Percentiles rank a stretch among this genome's conserved stretches.
phyloP scores from a whole-genome alignment of 805 yeast species.

The Candida cerambycidarum region DNA sequence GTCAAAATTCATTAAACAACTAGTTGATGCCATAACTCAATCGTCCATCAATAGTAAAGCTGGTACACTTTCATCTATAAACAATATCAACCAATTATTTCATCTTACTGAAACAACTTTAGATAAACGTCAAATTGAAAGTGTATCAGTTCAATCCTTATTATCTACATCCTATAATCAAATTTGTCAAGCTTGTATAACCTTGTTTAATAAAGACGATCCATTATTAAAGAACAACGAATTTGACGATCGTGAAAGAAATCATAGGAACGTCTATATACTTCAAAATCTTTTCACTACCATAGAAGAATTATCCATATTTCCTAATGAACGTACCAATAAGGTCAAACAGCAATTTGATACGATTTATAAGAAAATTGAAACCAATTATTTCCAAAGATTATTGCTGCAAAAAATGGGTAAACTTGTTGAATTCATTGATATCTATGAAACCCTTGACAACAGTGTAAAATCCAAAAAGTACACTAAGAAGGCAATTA shows the following conservation, averaged over 20 bases:
- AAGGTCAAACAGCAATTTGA: slow-evolving; percentile 26
- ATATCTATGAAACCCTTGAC: slow-evolving; percentile 54
- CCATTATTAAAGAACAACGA: slow-evolving; percentile 44
- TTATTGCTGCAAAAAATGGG: slow-evolving; percentile 55
- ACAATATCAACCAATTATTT: slow-evolving; percentile 33
- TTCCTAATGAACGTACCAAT: slow-evolving; percentile 23
- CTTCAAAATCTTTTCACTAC: slow-evolving; percentile 39
- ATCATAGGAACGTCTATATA: slow-evolving; percentile 39
- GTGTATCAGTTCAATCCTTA: slow-evolving; percentile 21
- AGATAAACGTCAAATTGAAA: slow-evolving; percentile 23
- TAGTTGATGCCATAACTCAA: slow-evolving; percentile 41
- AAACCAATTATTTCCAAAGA: slow-evolving; percentile 33
- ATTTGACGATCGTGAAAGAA: slow-evolving; percentile 44
- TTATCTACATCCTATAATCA: slow-evolving; percentile 31
- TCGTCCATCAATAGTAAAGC: slow-evolving; percentile 36
- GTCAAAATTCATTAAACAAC: slow-evolving; percentile 58
- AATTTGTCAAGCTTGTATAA: slow-evolving; percentile 33
- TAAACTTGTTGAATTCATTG: slow-evolving; percentile 62
- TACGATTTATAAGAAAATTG: slow-evolving; percentile 26
- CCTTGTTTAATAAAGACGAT: slow-evolving; percentile 40
- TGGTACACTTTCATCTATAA: slow-evolving; percentile 34
- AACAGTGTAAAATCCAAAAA: slow-evolving; percentile 62
- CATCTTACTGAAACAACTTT: slow-evolving; percentile 34
- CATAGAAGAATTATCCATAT: slow-evolving; percentile 29
- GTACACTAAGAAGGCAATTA: slow-evolving; percentile 58